Evolutionary conservation across 345 rosid genomes (phyloP).

Genomic region (Luvunga scandens): DNA sequence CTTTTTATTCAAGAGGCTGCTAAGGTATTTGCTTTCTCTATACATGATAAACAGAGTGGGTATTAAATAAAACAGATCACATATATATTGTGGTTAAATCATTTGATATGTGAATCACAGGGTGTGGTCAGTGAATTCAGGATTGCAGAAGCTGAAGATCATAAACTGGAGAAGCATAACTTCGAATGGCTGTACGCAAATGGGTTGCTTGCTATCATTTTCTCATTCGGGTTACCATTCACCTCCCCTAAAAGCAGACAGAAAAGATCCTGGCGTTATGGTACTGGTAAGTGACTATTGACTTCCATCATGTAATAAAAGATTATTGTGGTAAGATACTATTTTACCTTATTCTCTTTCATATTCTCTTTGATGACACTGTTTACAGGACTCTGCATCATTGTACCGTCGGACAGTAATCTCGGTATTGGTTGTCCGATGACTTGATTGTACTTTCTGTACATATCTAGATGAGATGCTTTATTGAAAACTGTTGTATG

Average conservation of each 20-base stretch:
- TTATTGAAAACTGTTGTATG: too few species aligned
- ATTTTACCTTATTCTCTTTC: too few species aligned
- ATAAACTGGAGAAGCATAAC: constrained; percentile 39
- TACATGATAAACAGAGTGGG: neutral
- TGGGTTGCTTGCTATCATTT: constrained; percentile 71
- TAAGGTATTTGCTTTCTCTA: constrained; percentile 39
- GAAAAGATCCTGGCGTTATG: constrained; percentile 63
- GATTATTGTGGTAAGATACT: too few species aligned
- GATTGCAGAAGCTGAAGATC: constrained; percentile 38
- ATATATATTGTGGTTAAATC: neutral
- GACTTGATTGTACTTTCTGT: too few species aligned
- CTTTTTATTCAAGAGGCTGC: constrained; percentile 82
- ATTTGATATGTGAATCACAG: constrained; percentile 30
- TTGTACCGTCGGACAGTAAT: too few species aligned
- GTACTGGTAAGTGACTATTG: too few species aligned
- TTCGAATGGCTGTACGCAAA: constrained; percentile 60
- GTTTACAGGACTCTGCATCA: too few species aligned
- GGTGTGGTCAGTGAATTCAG: constrained; percentile 63
- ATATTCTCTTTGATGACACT: too few species aligned
- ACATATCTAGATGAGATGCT: too few species aligned
- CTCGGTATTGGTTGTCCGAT: too few species aligned
- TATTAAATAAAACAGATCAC: too few species aligned
- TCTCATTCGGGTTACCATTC: constrained; percentile 53
- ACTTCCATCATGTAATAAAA: too few species aligned
- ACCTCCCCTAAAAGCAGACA: constrained; percentile 60